Evolutionary conservation across 1,139 yeast species (phyloP).

Genomic region (Geotrichum reessii): DNA sequence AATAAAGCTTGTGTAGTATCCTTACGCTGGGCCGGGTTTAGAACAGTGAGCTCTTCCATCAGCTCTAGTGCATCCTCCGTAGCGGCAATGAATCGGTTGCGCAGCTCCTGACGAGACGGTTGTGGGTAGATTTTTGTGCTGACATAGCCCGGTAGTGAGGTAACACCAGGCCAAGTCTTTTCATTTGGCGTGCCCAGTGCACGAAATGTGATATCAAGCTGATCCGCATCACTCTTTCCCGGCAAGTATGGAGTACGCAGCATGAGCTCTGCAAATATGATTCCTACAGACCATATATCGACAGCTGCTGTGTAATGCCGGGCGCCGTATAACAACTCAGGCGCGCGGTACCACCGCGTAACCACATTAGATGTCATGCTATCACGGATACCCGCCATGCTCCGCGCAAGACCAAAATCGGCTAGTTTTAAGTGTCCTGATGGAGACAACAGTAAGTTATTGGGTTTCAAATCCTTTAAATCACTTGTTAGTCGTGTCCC

Average conservation of each 20-base stretch:
- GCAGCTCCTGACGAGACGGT: slow-evolving; percentile 74
- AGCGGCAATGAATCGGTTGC: slow-evolving; percentile 86
- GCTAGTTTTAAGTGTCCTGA: slow-evolving; percentile 86
- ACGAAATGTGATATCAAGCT: slow-evolving; percentile 81
- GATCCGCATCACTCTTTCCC: slow-evolving; percentile 85
- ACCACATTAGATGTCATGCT: slow-evolving; percentile 84
- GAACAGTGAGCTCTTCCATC: slow-evolving; percentile 62
- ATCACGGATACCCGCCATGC: slow-evolving; percentile 68
- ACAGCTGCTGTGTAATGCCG: slow-evolving; percentile 82
- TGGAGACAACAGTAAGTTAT: slow-evolving; percentile 77
- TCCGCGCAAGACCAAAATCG: slow-evolving; percentile 93
- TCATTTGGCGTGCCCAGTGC: slow-evolving; percentile 97
- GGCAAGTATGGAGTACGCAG: slow-evolving; percentile 90
- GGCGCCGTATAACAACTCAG: slow-evolving; percentile 85
- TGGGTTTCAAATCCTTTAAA: slow-evolving; percentile 38
- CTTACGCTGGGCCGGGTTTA: slow-evolving; percentile 75
- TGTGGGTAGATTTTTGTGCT: slow-evolving; percentile 53
- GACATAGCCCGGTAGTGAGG: slow-evolving; percentile 65
- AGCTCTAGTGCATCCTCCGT: slow-evolving; percentile 78
- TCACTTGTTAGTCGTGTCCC: background rate
- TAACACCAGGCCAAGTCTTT: slow-evolving; percentile 85
- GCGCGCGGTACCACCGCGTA: slow-evolving; percentile 96
- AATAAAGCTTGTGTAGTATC: slow-evolving; percentile 59
- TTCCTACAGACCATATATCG: slow-evolving; percentile 92
- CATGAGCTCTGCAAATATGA: slow-evolving; percentile 95